Evolutionary conservation across 768 basidiomycete species (phyloP).

Genomic region (Tricholoma bakamatsutake): DNA sequence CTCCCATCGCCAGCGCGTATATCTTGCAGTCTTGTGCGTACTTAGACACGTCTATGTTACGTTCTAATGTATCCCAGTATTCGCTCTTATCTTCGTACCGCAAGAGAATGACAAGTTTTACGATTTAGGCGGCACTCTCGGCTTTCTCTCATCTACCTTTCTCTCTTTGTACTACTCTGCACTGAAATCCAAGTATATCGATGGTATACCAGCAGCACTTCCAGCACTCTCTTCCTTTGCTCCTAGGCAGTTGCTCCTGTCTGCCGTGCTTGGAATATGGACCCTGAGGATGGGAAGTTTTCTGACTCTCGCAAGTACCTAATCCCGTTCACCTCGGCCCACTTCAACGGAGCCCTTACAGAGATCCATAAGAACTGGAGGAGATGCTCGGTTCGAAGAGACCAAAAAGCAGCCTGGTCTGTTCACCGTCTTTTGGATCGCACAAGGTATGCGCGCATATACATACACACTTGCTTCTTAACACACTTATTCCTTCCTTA

Average conservation of each 20-base stretch:
- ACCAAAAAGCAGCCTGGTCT: slow-evolving; percentile 33
- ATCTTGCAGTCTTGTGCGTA: slow-evolving; percentile 42
- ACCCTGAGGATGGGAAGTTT: slow-evolving; percentile 56
- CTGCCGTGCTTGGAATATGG: slow-evolving; percentile 56
- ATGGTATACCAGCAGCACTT: slow-evolving; percentile 30
- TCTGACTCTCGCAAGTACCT: slow-evolving; percentile 29
- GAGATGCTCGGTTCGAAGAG: slow-evolving; percentile 61
- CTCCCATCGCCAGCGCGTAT: slow-evolving; percentile 42
- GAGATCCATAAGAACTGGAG: slow-evolving; percentile 45
- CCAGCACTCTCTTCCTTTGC: slow-evolving; percentile 44
- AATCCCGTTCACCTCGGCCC: too few relatives aligned
- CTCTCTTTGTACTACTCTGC: slow-evolving; percentile 59
- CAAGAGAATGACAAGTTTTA: slow-evolving; percentile 60
- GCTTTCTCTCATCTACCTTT: slow-evolving; percentile 58
- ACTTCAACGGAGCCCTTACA: slow-evolving; percentile 6
- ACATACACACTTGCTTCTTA: background rate
- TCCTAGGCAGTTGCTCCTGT: slow-evolving; percentile 55
- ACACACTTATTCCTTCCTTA: background rate
- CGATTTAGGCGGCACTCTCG: slow-evolving; percentile 59
- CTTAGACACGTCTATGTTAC: slow-evolving; percentile 1
- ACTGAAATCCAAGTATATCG: slow-evolving; percentile 43
- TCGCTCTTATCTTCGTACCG: slow-evolving; percentile 60
- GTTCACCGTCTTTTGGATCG: slow-evolving; percentile 60
- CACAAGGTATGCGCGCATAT: slow-evolving; percentile 35
- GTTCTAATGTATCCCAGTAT: slow-evolving; percentile 26